A percentile compares a stretch with the other conserved stretches of the same genome.
phyloP scores from a whole-genome alignment of 805 yeast species.

The Yamadazyma ubonensis region DNA sequence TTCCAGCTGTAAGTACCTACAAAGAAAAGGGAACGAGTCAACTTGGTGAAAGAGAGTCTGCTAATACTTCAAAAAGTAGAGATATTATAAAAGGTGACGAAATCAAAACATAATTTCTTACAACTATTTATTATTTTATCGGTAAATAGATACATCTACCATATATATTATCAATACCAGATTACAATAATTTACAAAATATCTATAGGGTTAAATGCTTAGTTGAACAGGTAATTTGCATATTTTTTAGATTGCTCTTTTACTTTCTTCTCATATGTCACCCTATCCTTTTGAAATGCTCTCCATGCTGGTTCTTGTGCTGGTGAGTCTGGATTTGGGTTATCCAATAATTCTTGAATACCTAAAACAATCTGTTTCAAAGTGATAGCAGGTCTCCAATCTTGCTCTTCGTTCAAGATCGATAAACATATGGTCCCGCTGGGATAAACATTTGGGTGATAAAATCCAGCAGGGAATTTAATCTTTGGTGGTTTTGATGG shows the following conservation, averaged over 20 bases:
- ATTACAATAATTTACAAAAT: slow-evolving; percentile 10
- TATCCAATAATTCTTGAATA: slow-evolving; percentile 83
- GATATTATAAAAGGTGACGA: slow-evolving; percentile 46
- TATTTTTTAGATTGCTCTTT: slow-evolving; percentile 77
- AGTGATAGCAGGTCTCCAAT: slow-evolving; percentile 97
- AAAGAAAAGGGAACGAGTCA: slow-evolving; percentile 88
- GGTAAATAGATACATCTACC: background rate
- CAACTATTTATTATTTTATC: no score
- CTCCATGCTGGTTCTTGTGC: slow-evolving; percentile 98
- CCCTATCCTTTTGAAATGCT: slow-evolving; percentile 69
- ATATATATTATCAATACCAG: slow-evolving; percentile 8
- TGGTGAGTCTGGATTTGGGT: slow-evolving; percentile 93
- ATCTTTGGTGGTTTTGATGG: slow-evolving; percentile 98
- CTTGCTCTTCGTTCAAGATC: slow-evolving; percentile 90
- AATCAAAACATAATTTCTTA: slow-evolving; percentile 1
- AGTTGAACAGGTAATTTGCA: slow-evolving; percentile 30
- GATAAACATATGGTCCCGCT: slow-evolving; percentile 95
- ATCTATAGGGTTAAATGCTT: background rate
- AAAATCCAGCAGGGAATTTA: slow-evolving; percentile 82
- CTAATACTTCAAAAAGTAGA: slow-evolving; percentile 43
- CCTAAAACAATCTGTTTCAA: slow-evolving; percentile 87
- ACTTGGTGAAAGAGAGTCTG: slow-evolving; percentile 49
- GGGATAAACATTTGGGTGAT: slow-evolving; percentile 97
- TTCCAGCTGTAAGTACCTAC: slow-evolving; percentile 96
- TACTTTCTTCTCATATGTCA: slow-evolving; percentile 72